Percentiles rank a stretch among this genome's conserved stretches.
phyloP scores from a whole-genome alignment of 2,329 filamentous ascomycete genomes.

The Epichloe sp. region DNA sequence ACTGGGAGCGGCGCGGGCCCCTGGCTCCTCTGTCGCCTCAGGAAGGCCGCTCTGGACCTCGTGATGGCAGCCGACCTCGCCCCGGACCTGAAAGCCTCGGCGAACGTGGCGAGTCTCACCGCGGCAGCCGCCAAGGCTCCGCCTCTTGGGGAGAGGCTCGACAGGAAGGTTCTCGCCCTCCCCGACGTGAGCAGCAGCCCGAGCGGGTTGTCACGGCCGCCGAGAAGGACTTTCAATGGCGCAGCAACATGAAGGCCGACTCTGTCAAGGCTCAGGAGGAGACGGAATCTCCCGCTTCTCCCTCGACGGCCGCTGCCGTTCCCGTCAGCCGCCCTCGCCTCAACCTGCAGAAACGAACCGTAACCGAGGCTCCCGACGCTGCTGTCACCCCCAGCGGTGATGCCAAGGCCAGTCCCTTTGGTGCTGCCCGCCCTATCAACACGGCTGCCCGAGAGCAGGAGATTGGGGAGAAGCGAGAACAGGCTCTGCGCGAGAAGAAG shows the following conservation, averaged over 20 bases:
- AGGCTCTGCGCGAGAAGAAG: constrained; percentile 66
- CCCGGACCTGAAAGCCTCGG: constrained; percentile 39
- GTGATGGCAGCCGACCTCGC: constrained; percentile 41
- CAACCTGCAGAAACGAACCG: constrained; percentile 82
- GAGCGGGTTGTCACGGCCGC: constrained; percentile 69
- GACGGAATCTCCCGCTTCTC: constrained; percentile 53
- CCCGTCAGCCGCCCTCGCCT: constrained; percentile 58
- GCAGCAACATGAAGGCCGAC: constrained; percentile 82
- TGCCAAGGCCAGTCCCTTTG: constrained; percentile 84
- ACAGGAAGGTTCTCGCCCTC: constrained; percentile 67
- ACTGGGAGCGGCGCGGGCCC: constrained; percentile 92
- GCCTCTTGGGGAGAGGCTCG: constrained; percentile 63
- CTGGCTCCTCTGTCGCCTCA: constrained; percentile 55
- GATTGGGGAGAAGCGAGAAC: constrained; percentile 75
- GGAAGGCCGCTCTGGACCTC: constrained; percentile 35
- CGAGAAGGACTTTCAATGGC: constrained; percentile 89
- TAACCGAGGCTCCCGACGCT: constrained; percentile 54
- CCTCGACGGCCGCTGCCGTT: constrained; percentile 34
- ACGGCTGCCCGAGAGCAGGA: constrained; percentile 80
- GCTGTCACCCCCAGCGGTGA: constrained; percentile 41
- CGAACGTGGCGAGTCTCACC: constrained; percentile 42
- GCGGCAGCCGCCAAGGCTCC: constrained; percentile 54
- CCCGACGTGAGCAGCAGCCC: constrained; percentile 59
- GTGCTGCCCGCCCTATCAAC: constrained; percentile 86
- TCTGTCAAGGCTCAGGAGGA: constrained; percentile 51